Evolutionary conservation across 2,329 filamentous ascomycete genomes (phyloP), one percentile per base, ranked within the genome.

Genomic region (Alternaria gaisen): DNA sequence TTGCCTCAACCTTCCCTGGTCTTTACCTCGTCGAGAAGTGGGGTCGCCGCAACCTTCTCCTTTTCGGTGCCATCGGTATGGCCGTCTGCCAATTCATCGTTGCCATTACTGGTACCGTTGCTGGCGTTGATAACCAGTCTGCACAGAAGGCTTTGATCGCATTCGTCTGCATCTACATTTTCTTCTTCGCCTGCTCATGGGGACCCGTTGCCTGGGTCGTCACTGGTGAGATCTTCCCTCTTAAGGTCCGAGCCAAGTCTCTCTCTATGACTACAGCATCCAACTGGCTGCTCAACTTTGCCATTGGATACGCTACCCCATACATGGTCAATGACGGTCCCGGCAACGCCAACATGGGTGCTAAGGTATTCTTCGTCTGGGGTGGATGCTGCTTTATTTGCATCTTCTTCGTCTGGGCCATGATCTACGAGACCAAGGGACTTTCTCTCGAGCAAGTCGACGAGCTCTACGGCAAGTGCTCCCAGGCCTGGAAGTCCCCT

Each of bases 151-250:
- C 79, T 18, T 60, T 79, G 59, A 77, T 81, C 30, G 76, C 80
- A 14, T 82, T 82, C 52, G 78, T 82, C 55, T 91, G 89, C 72
- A 82, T 92, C 75, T 92, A 91, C 80, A 91, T 93, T 58, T 92
- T 91, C 81, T 93, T 92, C 83, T 93, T 93, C 75, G 91, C 91
- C 14, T 86, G 88, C 7, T 91, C 90, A 0, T 93, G 91, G 90
- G 91, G 91, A 6, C 91, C 91, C 0, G 90, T 91, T 34, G 86
- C 85, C 3, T 93, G 91, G 91, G 90, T 79, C 22, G 76, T 78
- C 5, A 79, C 79, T 14, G 79, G 79, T 30, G 80, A 80, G 66
- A 71, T 81, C 53, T 82, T 80, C 74, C 79, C 80, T 12, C 75
- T 81, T 58, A 82, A 83, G 60, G 81, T 83, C 48, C 80, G 82